These are phyloP conservation scores for Amniculicola lignicola DNA, from an alignment of 495 filamentous ascomycete species.

Conservation along the genomic window DNA sequence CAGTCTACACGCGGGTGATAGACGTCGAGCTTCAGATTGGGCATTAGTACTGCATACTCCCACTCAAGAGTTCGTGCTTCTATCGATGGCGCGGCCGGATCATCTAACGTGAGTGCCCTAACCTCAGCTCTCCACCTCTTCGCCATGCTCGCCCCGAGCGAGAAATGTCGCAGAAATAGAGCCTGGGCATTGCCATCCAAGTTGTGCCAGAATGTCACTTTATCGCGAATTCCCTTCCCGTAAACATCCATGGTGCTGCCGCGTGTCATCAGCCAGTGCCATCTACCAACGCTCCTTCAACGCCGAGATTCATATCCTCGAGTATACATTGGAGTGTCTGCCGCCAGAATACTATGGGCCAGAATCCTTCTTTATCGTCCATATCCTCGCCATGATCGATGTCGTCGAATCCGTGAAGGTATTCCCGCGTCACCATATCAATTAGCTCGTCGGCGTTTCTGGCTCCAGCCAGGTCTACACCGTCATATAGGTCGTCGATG, in stretches of 20 bases:
- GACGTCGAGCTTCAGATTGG: background rate
- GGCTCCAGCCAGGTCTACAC: background rate
- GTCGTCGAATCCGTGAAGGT: background rate
- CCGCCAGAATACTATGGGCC: background rate
- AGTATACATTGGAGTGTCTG: slow-evolving; percentile 4
- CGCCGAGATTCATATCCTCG: background rate
- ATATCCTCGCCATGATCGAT: background rate
- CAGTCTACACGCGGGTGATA: slow-evolving; percentile 1
- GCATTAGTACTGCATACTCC: background rate
- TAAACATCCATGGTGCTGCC: background rate
- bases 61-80: background rate
- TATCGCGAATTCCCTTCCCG: background rate
- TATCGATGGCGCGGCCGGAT: background rate
- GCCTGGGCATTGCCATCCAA: background rate
- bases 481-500: background rate
- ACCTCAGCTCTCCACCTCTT: background rate
- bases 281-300: slow-evolving; percentile 3
- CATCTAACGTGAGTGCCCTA: background rate
- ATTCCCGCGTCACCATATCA: background rate
- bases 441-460: background rate
- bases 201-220: background rate
- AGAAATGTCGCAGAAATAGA: background rate
- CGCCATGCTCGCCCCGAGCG: background rate
- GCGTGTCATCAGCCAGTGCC: background rate
- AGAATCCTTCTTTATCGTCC: background rate